Conservation (phyloP, 768 basidiomycete genomes). For the Agrocybe pediades region DNA sequence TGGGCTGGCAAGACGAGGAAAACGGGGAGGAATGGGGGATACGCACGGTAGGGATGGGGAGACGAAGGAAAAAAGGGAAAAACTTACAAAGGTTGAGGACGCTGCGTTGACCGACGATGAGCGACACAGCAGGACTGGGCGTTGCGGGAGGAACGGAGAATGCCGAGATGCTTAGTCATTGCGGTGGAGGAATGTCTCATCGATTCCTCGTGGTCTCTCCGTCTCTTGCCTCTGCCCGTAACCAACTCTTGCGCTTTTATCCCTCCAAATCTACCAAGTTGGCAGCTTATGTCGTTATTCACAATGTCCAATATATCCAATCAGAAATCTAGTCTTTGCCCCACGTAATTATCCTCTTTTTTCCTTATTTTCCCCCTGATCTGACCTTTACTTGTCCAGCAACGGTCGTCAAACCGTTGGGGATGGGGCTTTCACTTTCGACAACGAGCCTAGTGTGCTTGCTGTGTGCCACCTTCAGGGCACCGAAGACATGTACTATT, state of each 20-base stretch:
- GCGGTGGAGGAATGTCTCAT: conserved; percentile 3
- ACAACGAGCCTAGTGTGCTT: conserved; percentile 77
- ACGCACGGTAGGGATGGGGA: conserved; percentile 5
- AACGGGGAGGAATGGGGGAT: conserved; percentile 1
- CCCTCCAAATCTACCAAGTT: conserved; percentile 61
- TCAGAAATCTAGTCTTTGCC: conserved; percentile 91
- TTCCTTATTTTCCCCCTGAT: conserved; percentile 10
- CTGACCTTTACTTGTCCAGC: conserved; percentile 44
- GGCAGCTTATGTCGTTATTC: conserved; percentile 81
- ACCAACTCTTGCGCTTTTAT: conserved; percentile 15
- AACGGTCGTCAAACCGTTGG: conserved; percentile 97
- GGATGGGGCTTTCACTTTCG: conserved; percentile 89
- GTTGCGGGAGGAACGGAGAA: conserved; percentile 15
- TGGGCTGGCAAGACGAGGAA: conserved; percentile 12
- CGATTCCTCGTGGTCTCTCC: conserved; percentile 5
- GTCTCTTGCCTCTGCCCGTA: conserved; percentile 19
- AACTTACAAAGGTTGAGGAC: conserved; percentile 41
- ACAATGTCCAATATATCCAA: conserved; percentile 72
- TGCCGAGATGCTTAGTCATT: conserved; percentile 30
- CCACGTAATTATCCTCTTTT: conserved; percentile 62
- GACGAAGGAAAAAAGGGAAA: conserved; percentile 7
- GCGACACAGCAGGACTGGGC: conserved; percentile 16
- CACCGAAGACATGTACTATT: conserved; percentile 83
- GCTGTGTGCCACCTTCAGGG: conserved; percentile 87
- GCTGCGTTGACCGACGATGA: conserved; percentile 39